Percentiles rank a stretch among this genome's conserved stretches.
phyloP scores from a whole-genome alignment of 2,329 filamentous ascomycete species.

The Aureobasidium namibiae region DNA sequence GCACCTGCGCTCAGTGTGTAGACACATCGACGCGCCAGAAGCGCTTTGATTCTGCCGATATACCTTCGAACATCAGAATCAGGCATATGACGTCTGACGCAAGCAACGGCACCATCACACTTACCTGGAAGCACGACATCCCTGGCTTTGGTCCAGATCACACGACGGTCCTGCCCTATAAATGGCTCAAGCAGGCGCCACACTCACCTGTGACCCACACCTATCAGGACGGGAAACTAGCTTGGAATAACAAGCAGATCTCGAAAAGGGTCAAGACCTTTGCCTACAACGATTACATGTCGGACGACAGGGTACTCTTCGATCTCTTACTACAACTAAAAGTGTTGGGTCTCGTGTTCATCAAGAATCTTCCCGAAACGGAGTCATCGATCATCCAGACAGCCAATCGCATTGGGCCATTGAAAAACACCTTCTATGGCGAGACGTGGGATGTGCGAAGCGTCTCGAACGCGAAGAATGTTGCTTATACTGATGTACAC shows the following conservation, averaged over 20 bases:
- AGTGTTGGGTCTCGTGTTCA: conserved; percentile 64
- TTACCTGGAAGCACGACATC: conserved; percentile 56
- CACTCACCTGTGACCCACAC: background rate
- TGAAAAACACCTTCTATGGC: conserved; percentile 88
- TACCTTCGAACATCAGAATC: conserved; percentile 43
- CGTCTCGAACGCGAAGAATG: conserved; percentile 76
- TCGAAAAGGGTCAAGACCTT: conserved; percentile 52
- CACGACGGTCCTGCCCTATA: conserved; percentile 27
- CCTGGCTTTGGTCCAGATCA: conserved; percentile 35
- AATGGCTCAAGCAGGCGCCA: conserved; percentile 14
- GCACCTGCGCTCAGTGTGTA: conserved; percentile 48
- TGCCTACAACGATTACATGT: conserved; percentile 65
- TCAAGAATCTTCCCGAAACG: conserved; percentile 61
- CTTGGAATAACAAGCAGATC: conserved; percentile 41
- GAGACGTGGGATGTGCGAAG: conserved; percentile 82
- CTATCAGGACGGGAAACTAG: conserved; percentile 15
- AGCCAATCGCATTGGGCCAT: conserved; percentile 62
- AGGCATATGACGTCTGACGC: conserved; percentile 27
- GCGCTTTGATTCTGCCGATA: conserved; percentile 56
- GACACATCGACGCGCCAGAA: conserved; percentile 55
- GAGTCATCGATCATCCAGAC: conserved; percentile 52
- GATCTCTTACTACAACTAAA: conserved; percentile 55
- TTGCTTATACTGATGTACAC: conserved; percentile 73
- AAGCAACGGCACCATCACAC: conserved; percentile 15
- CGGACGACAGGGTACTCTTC: conserved; percentile 48